phyloP scores from a whole-genome alignment of 164 flowering plant species.

The Dillenia suffruticosa region DNA sequence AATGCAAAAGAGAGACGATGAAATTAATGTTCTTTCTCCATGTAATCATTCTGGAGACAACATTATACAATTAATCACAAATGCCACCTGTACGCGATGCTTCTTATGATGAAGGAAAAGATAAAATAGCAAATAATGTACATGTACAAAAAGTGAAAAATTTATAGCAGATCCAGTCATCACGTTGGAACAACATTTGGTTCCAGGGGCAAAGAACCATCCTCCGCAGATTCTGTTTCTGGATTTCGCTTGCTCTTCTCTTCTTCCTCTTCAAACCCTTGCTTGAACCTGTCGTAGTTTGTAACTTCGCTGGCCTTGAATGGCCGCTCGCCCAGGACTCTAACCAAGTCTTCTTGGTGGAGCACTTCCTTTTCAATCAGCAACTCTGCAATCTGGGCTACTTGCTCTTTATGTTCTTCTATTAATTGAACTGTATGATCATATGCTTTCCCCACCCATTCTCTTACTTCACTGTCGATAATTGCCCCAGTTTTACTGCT shows the following conservation, averaged over 20 bases:
- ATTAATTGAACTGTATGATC: slow-evolving; percentile 39
- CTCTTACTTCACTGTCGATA: slow-evolving; percentile 64
- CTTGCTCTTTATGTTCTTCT: slow-evolving; percentile 58
- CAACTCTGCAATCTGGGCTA: slow-evolving; percentile 81
- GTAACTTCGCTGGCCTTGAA: slow-evolving; percentile 62
- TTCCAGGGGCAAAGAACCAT: slow-evolving; percentile 39
- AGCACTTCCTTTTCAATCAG: slow-evolving; percentile 89
- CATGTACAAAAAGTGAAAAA: no score
- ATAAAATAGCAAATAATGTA: no score
- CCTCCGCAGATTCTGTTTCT: slow-evolving; percentile 25
- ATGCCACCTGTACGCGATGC: no score
- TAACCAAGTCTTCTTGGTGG: slow-evolving; percentile 77
- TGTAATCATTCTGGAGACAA: no score
- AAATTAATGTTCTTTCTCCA: no score
- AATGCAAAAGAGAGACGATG: no score
- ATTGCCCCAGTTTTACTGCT: slow-evolving; percentile 62
- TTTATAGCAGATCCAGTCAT: neutral
- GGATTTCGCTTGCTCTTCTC: slow-evolving; percentile 23
- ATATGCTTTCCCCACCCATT: slow-evolving; percentile 63
- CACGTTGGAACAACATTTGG: slow-evolving; percentile 59
- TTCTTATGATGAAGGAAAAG: no score
- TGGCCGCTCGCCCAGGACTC: slow-evolving; percentile 81
- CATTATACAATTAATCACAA: no score
- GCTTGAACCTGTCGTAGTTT: slow-evolving; percentile 71
- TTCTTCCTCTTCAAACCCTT: slow-evolving; percentile 62